These are phyloP conservation scores for Trifolium repens DNA, from an alignment of 306 rosid species.

Conservation along the genomic window DNA sequence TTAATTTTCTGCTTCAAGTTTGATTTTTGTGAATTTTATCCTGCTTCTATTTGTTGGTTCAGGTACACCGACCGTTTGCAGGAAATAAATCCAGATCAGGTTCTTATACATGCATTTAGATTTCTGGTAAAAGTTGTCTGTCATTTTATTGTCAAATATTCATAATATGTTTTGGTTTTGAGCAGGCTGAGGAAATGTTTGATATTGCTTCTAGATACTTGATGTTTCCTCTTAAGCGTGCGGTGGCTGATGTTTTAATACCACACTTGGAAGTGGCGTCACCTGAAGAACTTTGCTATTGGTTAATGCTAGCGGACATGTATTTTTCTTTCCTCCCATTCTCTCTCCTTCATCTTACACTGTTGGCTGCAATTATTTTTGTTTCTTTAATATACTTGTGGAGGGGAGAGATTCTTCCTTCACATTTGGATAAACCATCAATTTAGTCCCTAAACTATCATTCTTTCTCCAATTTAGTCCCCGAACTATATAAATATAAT, in stretches of 20 bases:
- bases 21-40: constrained; percentile 32
- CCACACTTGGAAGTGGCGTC: constrained; percentile 82
- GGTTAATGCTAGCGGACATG: constrained; percentile 90
- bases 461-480: too few species aligned
- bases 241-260: constrained; percentile 83
- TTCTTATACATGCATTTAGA: constrained; percentile 40
- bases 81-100: constrained; percentile 87
- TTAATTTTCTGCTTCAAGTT: constrained; percentile 27
- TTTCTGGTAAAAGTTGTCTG: constrained; percentile 27
- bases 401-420: too few species aligned
- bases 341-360: constrained; percentile 34
- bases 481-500: too few species aligned
- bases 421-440: too few species aligned
- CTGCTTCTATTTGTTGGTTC: constrained; percentile 47
- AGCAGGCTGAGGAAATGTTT: constrained; percentile 88
- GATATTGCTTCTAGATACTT: constrained; percentile 94
- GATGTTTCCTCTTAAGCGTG: constrained; percentile 91
- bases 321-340: constrained; percentile 47
- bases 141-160: constrained; percentile 39
- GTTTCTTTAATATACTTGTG: not conserved
- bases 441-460: too few species aligned
- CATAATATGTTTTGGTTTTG: constrained; percentile 27
- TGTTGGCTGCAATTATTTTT: constrained; percentile 12
- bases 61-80: constrained; percentile 94
- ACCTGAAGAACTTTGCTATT: constrained; percentile 87